phyloP scores from a whole-genome alignment of 805 yeast genomes.

The Metschnikowia drakensbergensis region DNA sequence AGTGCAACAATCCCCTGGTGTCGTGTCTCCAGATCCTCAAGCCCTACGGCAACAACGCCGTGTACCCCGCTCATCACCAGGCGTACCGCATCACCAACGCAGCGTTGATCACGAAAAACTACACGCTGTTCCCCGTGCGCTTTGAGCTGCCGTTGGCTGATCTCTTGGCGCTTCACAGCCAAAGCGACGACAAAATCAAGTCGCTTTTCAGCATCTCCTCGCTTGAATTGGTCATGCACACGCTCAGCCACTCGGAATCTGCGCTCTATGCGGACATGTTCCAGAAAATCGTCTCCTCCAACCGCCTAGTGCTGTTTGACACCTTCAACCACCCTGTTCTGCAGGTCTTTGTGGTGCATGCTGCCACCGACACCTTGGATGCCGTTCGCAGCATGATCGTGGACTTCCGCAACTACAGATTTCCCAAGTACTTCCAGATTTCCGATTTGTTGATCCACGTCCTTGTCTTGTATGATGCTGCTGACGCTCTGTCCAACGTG shows the following conservation, averaged over 20 bases:
- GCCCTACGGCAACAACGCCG: constrained; percentile 55
- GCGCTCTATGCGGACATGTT: constrained; percentile 54
- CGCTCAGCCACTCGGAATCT: background rate
- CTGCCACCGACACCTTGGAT: constrained; percentile 46
- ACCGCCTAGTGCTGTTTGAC: constrained; percentile 70
- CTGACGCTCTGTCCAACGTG: constrained; percentile 11
- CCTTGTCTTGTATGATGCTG: constrained; percentile 29
- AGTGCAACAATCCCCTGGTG: constrained; percentile 33
- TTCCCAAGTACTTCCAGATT: constrained; percentile 63
- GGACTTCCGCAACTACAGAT: constrained; percentile 44
- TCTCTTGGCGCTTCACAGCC: constrained; percentile 28
- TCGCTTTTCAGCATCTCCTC: constrained; percentile 37
- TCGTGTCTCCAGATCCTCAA: constrained; percentile 47
- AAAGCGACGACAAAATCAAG: constrained; percentile 19
- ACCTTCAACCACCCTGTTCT: constrained; percentile 83
- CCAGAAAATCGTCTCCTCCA: constrained; percentile 55
- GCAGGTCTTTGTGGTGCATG: constrained; percentile 63
- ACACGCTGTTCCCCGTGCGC: constrained; percentile 55
- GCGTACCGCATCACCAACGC: constrained; percentile 48
- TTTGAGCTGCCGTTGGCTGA: constrained; percentile 45
- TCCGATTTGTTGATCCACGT: constrained; percentile 53
- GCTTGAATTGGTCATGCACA: constrained; percentile 27
- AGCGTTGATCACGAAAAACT: constrained; percentile 45
- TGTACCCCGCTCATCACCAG: constrained; percentile 38
- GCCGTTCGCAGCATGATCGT: constrained; percentile 57